Evolutionary conservation across 805 yeast genomes (phyloP), one percentile per base, ranked within the genome.

Genomic region (Cyberlindnera suaveolens): DNA sequence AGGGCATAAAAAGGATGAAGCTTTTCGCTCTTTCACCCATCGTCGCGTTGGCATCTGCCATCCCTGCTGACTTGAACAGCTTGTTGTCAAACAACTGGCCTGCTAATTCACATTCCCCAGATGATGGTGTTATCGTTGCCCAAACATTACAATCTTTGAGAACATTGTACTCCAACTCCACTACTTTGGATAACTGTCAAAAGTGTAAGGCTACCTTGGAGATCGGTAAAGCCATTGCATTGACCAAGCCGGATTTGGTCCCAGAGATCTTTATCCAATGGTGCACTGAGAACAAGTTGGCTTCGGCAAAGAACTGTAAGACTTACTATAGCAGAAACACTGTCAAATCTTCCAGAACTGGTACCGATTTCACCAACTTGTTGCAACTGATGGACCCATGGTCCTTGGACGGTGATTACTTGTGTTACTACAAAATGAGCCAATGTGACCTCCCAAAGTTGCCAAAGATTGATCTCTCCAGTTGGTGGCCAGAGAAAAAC

Each of bases 361-460:
- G 74, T 39, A 58, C 69, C 14, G 78, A 78, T 51, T 72, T 78
- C 44, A 70, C 74, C 13, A 75, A 77, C 48, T 62, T 77, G 61
- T 53, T 78, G 35, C 65, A 68, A 17, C 52, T 72, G 40, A 74
- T 79, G 71, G 74, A 76, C 49, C 77, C 82, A 13, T 54, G 62
- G 41, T 69, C 77, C 11, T 52, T 66, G 27, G 85, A 79, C 52
- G 83, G 81, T 29, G 74, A 74, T 35, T 78, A 78, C 52, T 77
- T 78, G 62, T 82, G 90, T 58, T 71, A 76, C 60, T 74, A 62
- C 57, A 62, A 70, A 50, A 67, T 61, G 45, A 65, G 31, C 6
- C 68, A 71, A 13, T 82, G 89, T 60, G 56, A 66, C 4, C 62
- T 74, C 31, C 88, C 87, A 5, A 59, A 58, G 15, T 68, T 79